Conservation (phyloP, 345 rosid genomes). For the Balakata baccata region DNA sequence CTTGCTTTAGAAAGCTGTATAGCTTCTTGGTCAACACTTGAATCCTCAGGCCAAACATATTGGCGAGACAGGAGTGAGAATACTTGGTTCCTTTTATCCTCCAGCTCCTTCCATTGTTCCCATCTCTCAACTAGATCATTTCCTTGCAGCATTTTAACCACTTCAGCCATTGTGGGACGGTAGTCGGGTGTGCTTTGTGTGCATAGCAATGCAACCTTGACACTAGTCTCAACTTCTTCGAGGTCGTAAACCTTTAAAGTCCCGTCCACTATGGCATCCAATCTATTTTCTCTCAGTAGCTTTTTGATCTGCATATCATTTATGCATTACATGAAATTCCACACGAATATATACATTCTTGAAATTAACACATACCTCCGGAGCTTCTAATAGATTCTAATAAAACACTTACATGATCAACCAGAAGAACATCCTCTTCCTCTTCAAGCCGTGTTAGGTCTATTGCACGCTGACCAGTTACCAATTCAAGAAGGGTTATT, state of each 20-base stretch:
- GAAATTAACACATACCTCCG: too few species aligned
- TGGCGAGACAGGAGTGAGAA: slow-evolving; percentile 47
- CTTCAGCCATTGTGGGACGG: slow-evolving; percentile 71
- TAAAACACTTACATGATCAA: slow-evolving; percentile 70
- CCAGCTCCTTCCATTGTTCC: slow-evolving; percentile 68
- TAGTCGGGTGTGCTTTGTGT: slow-evolving; percentile 72
- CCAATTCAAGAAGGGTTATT: slow-evolving; percentile 80
- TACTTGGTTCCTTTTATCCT: slow-evolving; percentile 57
- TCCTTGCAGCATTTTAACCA: slow-evolving; percentile 76
- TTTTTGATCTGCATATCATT: slow-evolving; percentile 56
- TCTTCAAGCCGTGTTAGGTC: slow-evolving; percentile 83
- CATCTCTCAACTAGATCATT: slow-evolving; percentile 66
- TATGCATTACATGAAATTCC: neutral
- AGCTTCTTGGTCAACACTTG: slow-evolving; percentile 65
- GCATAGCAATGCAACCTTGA: slow-evolving; percentile 80
- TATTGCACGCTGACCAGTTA: slow-evolving; percentile 86
- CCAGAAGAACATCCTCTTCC: slow-evolving; percentile 85
- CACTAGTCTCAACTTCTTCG: slow-evolving; percentile 64
- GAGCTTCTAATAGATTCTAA: neutral
- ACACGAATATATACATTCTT: neutral
- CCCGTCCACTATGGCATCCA: slow-evolving; percentile 67
- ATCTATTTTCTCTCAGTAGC: slow-evolving; percentile 63
- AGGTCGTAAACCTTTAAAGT: slow-evolving; percentile 49
- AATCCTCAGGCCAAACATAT: slow-evolving; percentile 67
- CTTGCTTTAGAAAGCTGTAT: slow-evolving; percentile 73